These are phyloP conservation scores for Salix viminalis DNA, from an alignment of 345 rosid species.

Conservation along the genomic window DNA sequence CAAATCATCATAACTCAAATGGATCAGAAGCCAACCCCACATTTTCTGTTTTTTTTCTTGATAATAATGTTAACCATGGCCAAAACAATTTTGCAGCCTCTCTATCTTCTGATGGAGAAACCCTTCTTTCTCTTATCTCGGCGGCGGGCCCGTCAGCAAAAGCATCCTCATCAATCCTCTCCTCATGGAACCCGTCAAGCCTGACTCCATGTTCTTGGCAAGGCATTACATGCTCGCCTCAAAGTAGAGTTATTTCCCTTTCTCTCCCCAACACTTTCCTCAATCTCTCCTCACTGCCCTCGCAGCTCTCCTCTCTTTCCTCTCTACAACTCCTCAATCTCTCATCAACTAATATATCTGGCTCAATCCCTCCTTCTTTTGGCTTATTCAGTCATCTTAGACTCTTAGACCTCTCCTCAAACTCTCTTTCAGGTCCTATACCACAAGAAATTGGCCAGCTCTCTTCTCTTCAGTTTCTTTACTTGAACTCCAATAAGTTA, in stretches of 20 bases:
- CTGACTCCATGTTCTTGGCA: constrained; percentile 87
- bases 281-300: constrained; percentile 70
- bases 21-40: constrained; percentile 30
- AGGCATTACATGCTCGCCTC: constrained; percentile 82
- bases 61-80: constrained; percentile 26
- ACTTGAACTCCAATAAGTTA: constrained; percentile 70
- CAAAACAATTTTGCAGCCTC: constrained; percentile 31
- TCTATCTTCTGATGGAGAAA: constrained; percentile 76
- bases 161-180: constrained; percentile 48
- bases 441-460: constrained; percentile 72
- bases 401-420: constrained; percentile 87
- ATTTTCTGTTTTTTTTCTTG: constrained; percentile 29
- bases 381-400: constrained; percentile 63
- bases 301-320: constrained; percentile 68
- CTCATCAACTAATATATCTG: constrained; percentile 83
- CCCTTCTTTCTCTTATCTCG: constrained; percentile 60
- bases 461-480: constrained; percentile 76
- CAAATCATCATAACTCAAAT: constrained; percentile 21
- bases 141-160: constrained; percentile 41
- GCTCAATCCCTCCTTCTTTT: constrained; percentile 71
- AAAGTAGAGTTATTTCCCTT: constrained; percentile 72
- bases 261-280: constrained; percentile 79
- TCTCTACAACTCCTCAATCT: constrained; percentile 85
- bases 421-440: constrained; percentile 71
- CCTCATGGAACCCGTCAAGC: constrained; percentile 78